These are phyloP conservation scores for Pelagophyceae sp. DNA, from an alignment of 352 stramenopile genomes.

Conservation along the genomic window DNA sequence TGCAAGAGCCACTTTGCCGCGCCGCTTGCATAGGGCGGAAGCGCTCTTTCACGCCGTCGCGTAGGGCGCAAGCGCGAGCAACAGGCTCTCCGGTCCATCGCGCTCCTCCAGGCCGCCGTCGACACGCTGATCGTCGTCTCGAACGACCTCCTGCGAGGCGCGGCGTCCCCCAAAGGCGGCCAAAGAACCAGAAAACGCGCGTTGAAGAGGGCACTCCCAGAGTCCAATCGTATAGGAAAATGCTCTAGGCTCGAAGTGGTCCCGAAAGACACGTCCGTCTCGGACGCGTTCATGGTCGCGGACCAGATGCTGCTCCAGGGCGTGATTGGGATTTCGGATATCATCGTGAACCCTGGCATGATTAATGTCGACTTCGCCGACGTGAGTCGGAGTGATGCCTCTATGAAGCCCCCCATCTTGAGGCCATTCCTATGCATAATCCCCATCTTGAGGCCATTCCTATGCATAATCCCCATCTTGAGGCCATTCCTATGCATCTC, in stretches of 20 bases:
- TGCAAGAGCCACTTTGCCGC: too few relatives aligned
- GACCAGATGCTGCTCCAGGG: constrained; percentile 66
- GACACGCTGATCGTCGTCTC: constrained; percentile 86
- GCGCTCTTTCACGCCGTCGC: too few relatives aligned
- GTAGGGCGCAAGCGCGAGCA: constrained; percentile 73
- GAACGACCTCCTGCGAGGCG: constrained; percentile 79
- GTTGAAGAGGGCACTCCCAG: neutral
- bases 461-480: too few relatives aligned
- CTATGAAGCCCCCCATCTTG: too few relatives aligned
- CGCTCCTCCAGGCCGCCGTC: constrained; percentile 74
- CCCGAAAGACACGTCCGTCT: constrained; percentile 57
- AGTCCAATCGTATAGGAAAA: too few relatives aligned
- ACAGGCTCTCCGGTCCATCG: constrained; percentile 73
- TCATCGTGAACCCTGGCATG: constrained; percentile 73
- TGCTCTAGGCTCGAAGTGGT: constrained; percentile 75
- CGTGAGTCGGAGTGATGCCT: too few relatives aligned
- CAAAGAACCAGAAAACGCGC: neutral
- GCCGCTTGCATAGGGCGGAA: too few relatives aligned
- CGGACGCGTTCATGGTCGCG: constrained; percentile 55
- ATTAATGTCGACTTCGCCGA: constrained; percentile 93
- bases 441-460: too few relatives aligned
- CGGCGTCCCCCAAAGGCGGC: constrained; percentile 28
- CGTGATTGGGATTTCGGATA: constrained; percentile 63
- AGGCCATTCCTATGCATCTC: too few relatives aligned
- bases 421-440: too few relatives aligned